phyloP scores from a whole-genome alignment of 192 early-diverging fungal species.

The Chytriomyces confervae region DNA sequence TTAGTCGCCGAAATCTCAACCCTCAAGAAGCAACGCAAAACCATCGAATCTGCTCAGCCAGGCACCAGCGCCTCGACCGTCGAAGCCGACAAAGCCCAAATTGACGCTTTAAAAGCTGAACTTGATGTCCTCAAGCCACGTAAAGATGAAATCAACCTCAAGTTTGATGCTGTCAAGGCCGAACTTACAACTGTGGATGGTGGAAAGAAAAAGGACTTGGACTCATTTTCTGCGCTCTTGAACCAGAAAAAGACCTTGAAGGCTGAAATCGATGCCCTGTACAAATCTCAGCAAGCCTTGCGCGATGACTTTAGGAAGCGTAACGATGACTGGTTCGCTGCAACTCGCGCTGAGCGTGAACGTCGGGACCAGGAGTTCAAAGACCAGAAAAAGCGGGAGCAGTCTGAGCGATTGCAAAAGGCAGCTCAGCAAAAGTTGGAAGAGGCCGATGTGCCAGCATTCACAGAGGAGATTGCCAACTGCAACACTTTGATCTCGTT shows the following conservation, averaged over 20 bases:
- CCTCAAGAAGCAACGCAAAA: conserved; percentile 78
- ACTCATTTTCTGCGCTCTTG: conserved; percentile 69
- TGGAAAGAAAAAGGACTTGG: conserved; percentile 66
- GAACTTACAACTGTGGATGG: conserved; percentile 72
- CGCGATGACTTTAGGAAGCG: conserved; percentile 73
- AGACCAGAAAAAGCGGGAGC: conserved; percentile 68
- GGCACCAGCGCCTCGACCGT: conserved; percentile 44
- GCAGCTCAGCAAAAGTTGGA: conserved; percentile 80
- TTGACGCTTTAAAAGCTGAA: conserved; percentile 59
- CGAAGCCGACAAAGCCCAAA: conserved; percentile 70
- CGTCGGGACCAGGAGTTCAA: conserved; percentile 72
- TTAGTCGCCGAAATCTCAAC: conserved; percentile 80
- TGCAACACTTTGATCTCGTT: conserved; percentile 83
- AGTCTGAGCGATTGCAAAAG: conserved; percentile 70
- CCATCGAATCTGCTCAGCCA: conserved; percentile 58
- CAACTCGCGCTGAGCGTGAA: conserved; percentile 71
- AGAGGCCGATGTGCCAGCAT: conserved; percentile 86
- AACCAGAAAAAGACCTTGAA: conserved; percentile 75
- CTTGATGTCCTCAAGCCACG: conserved; percentile 58
- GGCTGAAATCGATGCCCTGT: conserved; percentile 73
- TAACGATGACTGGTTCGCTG: conserved; percentile 77
- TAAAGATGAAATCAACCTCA: conserved; percentile 62
- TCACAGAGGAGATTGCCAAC: conserved; percentile 79
- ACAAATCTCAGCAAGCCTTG: conserved; percentile 68
- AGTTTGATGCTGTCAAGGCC: conserved; percentile 73